phyloP scores from a whole-genome alignment of 306 rosid genomes.

The Arachis stenosperma region DNA sequence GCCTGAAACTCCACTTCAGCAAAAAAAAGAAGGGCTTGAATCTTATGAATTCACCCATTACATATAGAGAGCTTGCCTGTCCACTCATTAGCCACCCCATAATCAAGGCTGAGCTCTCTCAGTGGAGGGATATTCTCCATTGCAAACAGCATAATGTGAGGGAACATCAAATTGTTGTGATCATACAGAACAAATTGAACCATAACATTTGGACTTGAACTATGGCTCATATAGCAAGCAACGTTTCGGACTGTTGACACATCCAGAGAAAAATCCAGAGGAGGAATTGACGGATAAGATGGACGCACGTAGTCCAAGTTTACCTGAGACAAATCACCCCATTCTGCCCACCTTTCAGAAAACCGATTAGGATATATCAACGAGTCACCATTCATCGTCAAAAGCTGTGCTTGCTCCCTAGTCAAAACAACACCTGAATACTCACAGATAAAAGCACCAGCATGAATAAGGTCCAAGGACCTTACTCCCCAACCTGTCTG shows the following conservation, averaged over 20 bases:
- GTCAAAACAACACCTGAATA: conserved; percentile 91
- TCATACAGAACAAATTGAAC: conserved; percentile 89
- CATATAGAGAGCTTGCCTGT: conserved; percentile 87
- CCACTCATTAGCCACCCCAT: conserved; percentile 86
- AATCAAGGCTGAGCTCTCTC: conserved; percentile 96
- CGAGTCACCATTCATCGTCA: conserved; percentile 87
- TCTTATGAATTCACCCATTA: conserved; percentile 51
- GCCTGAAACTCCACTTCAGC: conserved; percentile 51
- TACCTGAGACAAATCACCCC: conserved; percentile 92
- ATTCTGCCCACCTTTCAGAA: conserved; percentile 85
- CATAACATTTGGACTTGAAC: conserved; percentile 76
- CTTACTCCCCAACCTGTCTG: conserved; percentile 97
- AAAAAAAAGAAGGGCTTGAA: conserved; percentile 40
- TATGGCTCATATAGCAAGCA: conserved; percentile 93
- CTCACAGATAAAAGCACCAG: conserved; percentile 91
- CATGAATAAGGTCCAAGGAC: conserved; percentile 86
- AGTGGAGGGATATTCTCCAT: conserved; percentile 96
- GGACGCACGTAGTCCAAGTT: conserved; percentile 68
- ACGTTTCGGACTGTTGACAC: conserved; percentile 92
- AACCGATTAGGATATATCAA: conserved; percentile 75
- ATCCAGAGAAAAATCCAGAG: conserved; percentile 88
- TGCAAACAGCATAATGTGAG: conserved; percentile 92
- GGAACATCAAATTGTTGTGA: conserved; percentile 95
- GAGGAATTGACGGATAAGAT: conserved; percentile 81
- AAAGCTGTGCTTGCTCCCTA: conserved; percentile 74